These are phyloP conservation scores for Dendryphion nanum DNA, from an alignment of 2,329 filamentous ascomycete species.

Conservation along the genomic window DNA sequence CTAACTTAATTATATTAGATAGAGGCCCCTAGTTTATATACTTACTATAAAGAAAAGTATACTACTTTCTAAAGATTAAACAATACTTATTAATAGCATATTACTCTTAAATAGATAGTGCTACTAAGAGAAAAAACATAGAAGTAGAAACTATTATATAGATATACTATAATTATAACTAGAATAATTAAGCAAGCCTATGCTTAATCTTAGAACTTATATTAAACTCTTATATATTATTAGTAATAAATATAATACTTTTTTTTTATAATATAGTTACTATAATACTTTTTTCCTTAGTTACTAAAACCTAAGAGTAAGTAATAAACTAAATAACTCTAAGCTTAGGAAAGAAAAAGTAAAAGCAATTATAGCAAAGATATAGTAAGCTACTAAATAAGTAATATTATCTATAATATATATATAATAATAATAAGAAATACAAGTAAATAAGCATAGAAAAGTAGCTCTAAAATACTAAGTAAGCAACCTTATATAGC, in stretches of 20 bases:
- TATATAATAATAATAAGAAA: background rate
- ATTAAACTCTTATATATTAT: background rate
- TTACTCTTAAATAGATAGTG: background rate
- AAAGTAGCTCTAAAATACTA: background rate
- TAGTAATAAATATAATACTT: too few relatives aligned
- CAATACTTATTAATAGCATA: background rate
- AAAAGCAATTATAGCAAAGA: background rate
- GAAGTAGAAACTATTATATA: background rate
- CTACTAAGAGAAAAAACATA: background rate
- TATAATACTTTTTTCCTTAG: too few relatives aligned
- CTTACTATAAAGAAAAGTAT: background rate
- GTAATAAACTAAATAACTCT: background rate
- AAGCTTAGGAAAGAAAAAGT: background rate
- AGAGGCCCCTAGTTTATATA: background rate
- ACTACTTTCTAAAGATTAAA: background rate
- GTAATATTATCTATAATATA: background rate
- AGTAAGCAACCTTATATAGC: background rate
- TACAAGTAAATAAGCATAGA: background rate
- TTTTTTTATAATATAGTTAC: background rate
- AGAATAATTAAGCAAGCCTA: background rate
- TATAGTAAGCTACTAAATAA: background rate
- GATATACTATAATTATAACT: background rate
- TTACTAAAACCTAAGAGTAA: background rate
- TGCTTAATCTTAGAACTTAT: background rate
- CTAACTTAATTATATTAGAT: background rate